A percentile compares a stretch with the other conserved stretches of the same genome.
Evolutionary conservation across 176 grass and related monocot species (phyloP).

Genomic region (Bonia amplexicaulis): DNA sequence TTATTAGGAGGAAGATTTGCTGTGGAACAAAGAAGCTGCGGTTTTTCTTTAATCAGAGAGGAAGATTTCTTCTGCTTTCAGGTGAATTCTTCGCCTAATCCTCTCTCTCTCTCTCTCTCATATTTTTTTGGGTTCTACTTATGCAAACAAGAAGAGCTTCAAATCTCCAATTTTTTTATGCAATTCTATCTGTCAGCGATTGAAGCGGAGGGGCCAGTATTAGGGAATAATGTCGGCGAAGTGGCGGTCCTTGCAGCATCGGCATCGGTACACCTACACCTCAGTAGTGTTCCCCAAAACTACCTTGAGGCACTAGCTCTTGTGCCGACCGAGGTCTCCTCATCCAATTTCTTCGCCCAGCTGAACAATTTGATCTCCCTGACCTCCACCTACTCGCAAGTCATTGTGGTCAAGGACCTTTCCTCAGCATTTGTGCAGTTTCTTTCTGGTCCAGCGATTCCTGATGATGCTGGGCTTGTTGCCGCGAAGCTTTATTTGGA

Average conservation of each 20-base stretch:
- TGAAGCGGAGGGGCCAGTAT: not conserved
- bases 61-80: not conserved
- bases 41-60: not conserved
- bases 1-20: slow-evolving; percentile 1
- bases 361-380: slow-evolving; percentile 68
- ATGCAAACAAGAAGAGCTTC: not conserved
- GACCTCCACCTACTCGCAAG: slow-evolving; percentile 76
- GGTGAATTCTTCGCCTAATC: not conserved
- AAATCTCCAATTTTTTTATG: not conserved
- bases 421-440: slow-evolving; percentile 60
- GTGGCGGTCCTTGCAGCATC: slow-evolving; percentile 87
- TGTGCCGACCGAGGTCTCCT: slow-evolving; percentile 27
- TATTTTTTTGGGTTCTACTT: not conserved
- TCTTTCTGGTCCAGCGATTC: slow-evolving; percentile 35
- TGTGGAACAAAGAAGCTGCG: not conserved
- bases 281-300: slow-evolving; percentile 75
- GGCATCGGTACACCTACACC: slow-evolving; percentile 85
- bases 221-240: slow-evolving; percentile 62
- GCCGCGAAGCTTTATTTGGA: slow-evolving; percentile 68
- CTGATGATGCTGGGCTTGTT: slow-evolving; percentile 33
- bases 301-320: slow-evolving; percentile 53
- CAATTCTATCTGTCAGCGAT: not conserved
- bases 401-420: slow-evolving; percentile 63
- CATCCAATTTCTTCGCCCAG: slow-evolving; percentile 51
- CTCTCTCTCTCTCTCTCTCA: not conserved